Evolutionary conservation across 257 asterid genomes (phyloP).

Genomic region (Craterostigma plantagineum): DNA sequence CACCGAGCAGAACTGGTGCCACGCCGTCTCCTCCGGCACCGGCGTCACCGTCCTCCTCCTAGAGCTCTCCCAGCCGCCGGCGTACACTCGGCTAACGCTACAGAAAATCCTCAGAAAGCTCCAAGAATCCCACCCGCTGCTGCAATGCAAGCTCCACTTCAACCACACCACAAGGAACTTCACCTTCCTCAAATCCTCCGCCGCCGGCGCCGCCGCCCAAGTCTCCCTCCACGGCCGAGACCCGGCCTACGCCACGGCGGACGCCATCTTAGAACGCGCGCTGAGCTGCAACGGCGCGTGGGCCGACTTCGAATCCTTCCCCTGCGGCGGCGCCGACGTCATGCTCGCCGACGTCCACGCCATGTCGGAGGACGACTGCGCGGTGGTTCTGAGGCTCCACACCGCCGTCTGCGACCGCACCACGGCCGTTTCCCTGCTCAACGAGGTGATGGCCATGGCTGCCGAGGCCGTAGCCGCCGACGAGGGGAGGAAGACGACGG

Average conservation of each 20-base stretch:
- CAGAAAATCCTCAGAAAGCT: background rate
- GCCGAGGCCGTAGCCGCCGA: too few relatives aligned
- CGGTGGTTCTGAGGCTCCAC: background rate
- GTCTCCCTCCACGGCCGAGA: background rate
- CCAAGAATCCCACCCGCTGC: background rate
- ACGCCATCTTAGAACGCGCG: too few relatives aligned
- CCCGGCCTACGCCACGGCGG: too few relatives aligned
- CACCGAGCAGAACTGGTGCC: constrained; percentile 1
- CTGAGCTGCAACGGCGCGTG: background rate
- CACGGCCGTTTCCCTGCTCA: background rate
- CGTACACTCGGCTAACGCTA: background rate
- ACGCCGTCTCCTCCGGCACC: background rate
- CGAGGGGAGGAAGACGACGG: background rate
- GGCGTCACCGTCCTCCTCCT: background rate
- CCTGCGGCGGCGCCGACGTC: background rate
- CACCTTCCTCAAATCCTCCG: background rate
- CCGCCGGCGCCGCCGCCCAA: background rate
- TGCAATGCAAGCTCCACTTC: background rate
- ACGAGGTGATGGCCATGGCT: background rate
- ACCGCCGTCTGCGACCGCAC: background rate
- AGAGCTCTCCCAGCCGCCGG: background rate
- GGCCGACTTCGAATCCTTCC: background rate
- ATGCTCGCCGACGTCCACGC: background rate
- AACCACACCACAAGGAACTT: background rate
- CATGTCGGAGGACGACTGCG: background rate